These are phyloP conservation scores for Guadua angustifolia DNA, from an alignment of 176 grass and related monocot genomes.

Conservation along the genomic window DNA sequence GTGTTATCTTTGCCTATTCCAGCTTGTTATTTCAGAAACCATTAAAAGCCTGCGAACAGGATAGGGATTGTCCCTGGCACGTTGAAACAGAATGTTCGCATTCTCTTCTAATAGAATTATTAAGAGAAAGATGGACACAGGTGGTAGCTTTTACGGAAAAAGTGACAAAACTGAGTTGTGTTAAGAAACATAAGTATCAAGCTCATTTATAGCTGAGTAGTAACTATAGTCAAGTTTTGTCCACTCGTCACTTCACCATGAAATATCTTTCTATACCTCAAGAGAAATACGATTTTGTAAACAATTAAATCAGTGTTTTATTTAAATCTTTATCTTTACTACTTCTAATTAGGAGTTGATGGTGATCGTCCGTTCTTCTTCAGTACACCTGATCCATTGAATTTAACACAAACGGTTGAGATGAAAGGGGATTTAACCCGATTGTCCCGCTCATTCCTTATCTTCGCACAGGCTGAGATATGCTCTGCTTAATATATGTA, in stretches of 20 bases:
- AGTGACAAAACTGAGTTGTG: neutral
- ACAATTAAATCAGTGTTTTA: neutral
- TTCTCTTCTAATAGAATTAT: neutral
- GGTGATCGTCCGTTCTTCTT: no score
- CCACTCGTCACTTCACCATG: neutral
- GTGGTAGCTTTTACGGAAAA: neutral
- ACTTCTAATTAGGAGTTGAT: no score
- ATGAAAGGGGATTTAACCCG: no score
- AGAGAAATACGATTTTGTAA: constrained; percentile 2
- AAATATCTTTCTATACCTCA: neutral
- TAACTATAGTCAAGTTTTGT: neutral
- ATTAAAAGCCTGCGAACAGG: neutral
- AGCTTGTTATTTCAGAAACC: constrained; percentile 6
- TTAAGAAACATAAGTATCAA: constrained; percentile 16
- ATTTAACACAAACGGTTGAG: no score
- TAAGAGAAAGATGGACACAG: neutral
- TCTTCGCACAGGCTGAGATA: no score
- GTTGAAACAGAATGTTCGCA: neutral
- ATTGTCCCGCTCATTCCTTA: no score
- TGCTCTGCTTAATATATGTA: no score
- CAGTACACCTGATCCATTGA: no score
- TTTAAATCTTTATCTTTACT: neutral
- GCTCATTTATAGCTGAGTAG: neutral
- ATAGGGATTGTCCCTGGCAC: neutral
- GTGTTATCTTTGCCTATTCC: constrained; percentile 5